phyloP scores from a whole-genome alignment of 208 protist species.

The Leishmania tropica region DNA sequence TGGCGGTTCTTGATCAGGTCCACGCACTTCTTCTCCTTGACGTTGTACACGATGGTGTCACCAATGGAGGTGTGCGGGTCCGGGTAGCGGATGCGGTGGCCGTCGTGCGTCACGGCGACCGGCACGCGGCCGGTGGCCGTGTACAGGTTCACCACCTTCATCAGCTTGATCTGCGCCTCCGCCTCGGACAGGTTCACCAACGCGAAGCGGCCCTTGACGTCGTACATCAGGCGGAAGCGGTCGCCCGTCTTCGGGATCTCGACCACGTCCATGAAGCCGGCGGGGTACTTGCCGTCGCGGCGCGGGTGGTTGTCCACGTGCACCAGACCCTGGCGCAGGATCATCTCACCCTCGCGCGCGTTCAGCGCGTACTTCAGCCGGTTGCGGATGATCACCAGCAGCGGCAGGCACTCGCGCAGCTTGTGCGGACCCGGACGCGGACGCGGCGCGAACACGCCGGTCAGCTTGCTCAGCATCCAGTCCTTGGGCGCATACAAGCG shows the following conservation, averaged over 20 bases:
- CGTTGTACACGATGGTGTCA: constrained; percentile 98
- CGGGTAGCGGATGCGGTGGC: constrained; percentile 99
- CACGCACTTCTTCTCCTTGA: constrained; percentile 94
- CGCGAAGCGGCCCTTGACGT: constrained; percentile 99
- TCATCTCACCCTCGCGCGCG: constrained; percentile 95
- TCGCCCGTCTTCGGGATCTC: constrained; percentile 98
- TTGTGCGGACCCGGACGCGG: constrained; percentile 99
- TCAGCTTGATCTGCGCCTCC: constrained; percentile 97
- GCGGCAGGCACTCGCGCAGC: constrained; percentile 87
- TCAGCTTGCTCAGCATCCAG: constrained; percentile 99
- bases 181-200: constrained; percentile 95
- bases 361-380: constrained; percentile 98
- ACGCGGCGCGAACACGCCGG: constrained; percentile 97
- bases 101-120: constrained; percentile 98
- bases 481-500: constrained; percentile 98
- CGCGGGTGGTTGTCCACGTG: constrained; percentile 98
- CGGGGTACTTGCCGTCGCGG: constrained; percentile 97
- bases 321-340: constrained; percentile 96
- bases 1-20: constrained; percentile 91
- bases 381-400: constrained; percentile 90
- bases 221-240: constrained; percentile 99
- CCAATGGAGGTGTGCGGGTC: constrained; percentile 95
- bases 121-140: constrained; percentile 95
- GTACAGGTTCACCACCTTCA: constrained; percentile 93
- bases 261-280: constrained; percentile 99